Percentiles rank a stretch among this genome's conserved stretches.
Conservation (phyloP, 495 filamentous ascomycete genomes). For the Aspergillus sclerotiicarbonarius region DNA sequence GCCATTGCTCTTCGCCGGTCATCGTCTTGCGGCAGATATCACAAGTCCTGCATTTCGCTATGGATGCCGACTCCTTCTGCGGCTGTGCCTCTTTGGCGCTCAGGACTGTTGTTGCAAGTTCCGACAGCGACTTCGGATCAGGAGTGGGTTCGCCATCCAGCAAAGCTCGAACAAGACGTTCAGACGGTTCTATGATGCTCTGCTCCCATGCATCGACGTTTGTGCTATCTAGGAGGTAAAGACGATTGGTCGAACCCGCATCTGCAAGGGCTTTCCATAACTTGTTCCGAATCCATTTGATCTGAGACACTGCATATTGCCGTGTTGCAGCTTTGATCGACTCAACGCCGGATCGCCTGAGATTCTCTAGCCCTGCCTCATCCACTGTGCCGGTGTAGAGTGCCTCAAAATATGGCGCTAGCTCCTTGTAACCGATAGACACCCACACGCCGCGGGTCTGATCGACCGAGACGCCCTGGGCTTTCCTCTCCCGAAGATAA, state of each 20-base stretch:
- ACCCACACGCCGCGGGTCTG: conserved; percentile 84
- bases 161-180: conserved; percentile 58
- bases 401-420: conserved; percentile 65
- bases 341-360: conserved; percentile 49
- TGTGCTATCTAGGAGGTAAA: conserved; percentile 77
- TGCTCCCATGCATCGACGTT: conserved; percentile 55
- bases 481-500: conserved; percentile 45
- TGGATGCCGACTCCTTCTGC: conserved; percentile 39
- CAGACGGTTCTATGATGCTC: conserved; percentile 62
- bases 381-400: conserved; percentile 33
- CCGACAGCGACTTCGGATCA: conserved; percentile 59
- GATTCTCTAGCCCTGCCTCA: conserved; percentile 39
- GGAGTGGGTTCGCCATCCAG: conserved; percentile 56
- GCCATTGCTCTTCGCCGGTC: conserved; percentile 71
- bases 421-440: conserved; percentile 93
- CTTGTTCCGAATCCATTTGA: conserved; percentile 83
- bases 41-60: conserved; percentile 52
- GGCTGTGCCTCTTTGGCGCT: conserved; percentile 50
- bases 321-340: conserved; percentile 73
- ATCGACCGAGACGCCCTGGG: conserved; percentile 58
- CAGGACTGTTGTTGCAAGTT: conserved; percentile 54
- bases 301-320: conserved; percentile 81
- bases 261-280: conserved; percentile 62
- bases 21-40: conserved; percentile 69
- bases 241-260: conserved; percentile 44